These are phyloP conservation scores for Clonostachys rhizophaga DNA, from an alignment of 2,329 filamentous ascomycete species.

Conservation along the genomic window DNA sequence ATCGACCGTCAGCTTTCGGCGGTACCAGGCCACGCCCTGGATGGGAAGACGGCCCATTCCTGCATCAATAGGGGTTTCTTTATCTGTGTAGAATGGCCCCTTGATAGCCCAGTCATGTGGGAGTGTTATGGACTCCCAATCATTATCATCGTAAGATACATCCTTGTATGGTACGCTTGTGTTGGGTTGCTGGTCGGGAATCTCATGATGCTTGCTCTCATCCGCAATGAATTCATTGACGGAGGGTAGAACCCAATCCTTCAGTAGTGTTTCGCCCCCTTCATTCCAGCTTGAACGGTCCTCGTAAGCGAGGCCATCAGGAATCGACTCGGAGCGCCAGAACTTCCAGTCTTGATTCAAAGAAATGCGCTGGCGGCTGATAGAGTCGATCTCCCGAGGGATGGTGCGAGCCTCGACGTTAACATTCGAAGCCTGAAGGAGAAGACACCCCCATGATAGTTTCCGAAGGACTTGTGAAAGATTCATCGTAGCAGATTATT, in stretches of 20 bases:
- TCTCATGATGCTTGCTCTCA: conserved; percentile 15
- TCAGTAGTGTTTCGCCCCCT: conserved; percentile 12
- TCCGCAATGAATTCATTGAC: conserved; percentile 32
- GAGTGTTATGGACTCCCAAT: conserved; percentile 33
- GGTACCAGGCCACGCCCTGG: conserved; percentile 51
- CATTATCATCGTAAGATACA: conserved; percentile 26
- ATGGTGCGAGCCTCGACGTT: too few species aligned
- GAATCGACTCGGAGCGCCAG: conserved; percentile 23
- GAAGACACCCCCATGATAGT: too few species aligned
- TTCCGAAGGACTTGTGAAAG: too few species aligned
- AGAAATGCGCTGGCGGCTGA: conserved; percentile 16
- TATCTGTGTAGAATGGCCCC: conserved; percentile 31
- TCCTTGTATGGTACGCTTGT: conserved; percentile 22
- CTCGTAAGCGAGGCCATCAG: conserved; percentile 23
- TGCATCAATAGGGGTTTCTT: conserved; percentile 22
- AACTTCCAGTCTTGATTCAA: conserved; percentile 30
- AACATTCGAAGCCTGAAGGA: too few species aligned
- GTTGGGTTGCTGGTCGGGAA: conserved; percentile 16
- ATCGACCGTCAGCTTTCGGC: conserved; percentile 26
- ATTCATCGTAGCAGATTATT: too few species aligned
- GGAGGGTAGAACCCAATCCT: conserved; percentile 34
- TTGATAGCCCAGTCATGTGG: conserved; percentile 46
- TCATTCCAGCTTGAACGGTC: background rate
- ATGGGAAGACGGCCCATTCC: conserved; percentile 37
- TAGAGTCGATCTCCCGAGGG: background rate